These are phyloP conservation scores for Samsoniella hepiali DNA, from an alignment of 2,329 filamentous ascomycete genomes.

Conservation along the genomic window DNA sequence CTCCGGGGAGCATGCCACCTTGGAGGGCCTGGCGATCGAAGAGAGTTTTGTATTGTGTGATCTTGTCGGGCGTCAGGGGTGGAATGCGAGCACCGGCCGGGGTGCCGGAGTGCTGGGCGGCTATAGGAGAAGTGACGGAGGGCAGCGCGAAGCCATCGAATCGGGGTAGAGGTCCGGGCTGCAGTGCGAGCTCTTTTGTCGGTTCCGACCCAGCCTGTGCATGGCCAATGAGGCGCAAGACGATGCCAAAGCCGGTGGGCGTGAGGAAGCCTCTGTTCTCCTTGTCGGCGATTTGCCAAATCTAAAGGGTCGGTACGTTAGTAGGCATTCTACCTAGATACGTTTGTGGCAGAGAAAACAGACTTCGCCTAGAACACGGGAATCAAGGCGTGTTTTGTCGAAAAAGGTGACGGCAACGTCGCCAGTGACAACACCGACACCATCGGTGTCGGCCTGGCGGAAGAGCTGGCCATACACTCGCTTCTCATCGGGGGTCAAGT, in stretches of 20 bases:
- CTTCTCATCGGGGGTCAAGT: constrained; percentile 89
- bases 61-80: constrained; percentile 82
- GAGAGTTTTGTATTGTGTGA: constrained; percentile 79
- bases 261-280: constrained; percentile 95
- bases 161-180: constrained; percentile 82
- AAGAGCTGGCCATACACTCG: constrained; percentile 91
- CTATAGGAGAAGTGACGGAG: constrained; percentile 43
- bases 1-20: constrained; percentile 71
- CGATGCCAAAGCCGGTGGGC: constrained; percentile 87
- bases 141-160: constrained; percentile 71
- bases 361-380: constrained; percentile 83
- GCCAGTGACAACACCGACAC: constrained; percentile 89
- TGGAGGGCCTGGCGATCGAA: constrained; percentile 86
- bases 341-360: constrained; percentile 30
- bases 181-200: constrained; percentile 74
- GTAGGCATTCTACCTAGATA: background rate
- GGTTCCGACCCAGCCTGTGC: constrained; percentile 85
- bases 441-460: constrained; percentile 86
- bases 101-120: constrained; percentile 59
- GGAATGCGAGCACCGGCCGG: constrained; percentile 73
- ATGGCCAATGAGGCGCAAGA: constrained; percentile 90
- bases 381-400: constrained; percentile 87
- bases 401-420: constrained; percentile 97
- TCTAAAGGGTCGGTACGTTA: constrained; percentile 49
- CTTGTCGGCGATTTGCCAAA: constrained; percentile 98